A percentile compares a stretch with the other conserved stretches of the same genome.
Conservation (phyloP, 2,329 filamentous ascomycete species). For the Fusarium buxicola region DNA sequence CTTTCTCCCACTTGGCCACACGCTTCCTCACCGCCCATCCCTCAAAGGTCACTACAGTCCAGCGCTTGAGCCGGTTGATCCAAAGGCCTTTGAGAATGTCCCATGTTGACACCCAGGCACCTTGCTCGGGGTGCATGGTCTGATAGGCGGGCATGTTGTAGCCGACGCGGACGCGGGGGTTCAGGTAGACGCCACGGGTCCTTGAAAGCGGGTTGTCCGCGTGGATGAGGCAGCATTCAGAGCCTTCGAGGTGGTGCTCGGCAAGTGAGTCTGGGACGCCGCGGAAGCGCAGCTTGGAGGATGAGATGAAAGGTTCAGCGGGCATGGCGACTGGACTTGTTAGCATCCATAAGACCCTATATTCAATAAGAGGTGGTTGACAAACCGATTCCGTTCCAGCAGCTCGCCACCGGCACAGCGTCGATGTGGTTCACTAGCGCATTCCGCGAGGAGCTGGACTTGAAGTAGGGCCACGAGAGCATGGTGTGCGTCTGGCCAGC, state of each 20-base stretch:
- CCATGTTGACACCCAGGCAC: conserved; percentile 60
- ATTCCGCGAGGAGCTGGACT: conserved; percentile 60
- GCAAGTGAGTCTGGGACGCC: conserved; percentile 73
- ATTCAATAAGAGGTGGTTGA: background rate
- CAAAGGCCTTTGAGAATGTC: conserved; percentile 67
- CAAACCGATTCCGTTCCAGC: conserved; percentile 59
- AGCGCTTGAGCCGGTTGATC: conserved; percentile 66
- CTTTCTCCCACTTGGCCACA: conserved; percentile 54
- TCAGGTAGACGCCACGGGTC: conserved; percentile 71
- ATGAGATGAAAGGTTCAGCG: conserved; percentile 65
- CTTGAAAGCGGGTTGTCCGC: conserved; percentile 72
- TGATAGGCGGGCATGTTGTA: conserved; percentile 68
- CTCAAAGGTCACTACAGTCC: conserved; percentile 50
- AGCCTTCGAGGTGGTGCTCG: conserved; percentile 74
- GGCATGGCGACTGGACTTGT: conserved; percentile 59
- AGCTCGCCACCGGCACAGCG: conserved; percentile 59
- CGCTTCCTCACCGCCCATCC: conserved; percentile 53
- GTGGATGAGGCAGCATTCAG: conserved; percentile 83
- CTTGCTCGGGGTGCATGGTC: conserved; percentile 55
- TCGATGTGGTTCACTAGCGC: conserved; percentile 62
- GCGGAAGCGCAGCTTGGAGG: conserved; percentile 67
- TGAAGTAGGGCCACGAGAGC: conserved; percentile 71
- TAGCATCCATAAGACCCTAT: background rate
- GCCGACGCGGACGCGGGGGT: conserved; percentile 75
- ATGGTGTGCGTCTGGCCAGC: conserved; percentile 63